Evolutionary conservation across 2,329 filamentous ascomycete species (phyloP), one percentile per base, ranked within the genome.

Genomic region (Ophiostoma fasciatum): DNA sequence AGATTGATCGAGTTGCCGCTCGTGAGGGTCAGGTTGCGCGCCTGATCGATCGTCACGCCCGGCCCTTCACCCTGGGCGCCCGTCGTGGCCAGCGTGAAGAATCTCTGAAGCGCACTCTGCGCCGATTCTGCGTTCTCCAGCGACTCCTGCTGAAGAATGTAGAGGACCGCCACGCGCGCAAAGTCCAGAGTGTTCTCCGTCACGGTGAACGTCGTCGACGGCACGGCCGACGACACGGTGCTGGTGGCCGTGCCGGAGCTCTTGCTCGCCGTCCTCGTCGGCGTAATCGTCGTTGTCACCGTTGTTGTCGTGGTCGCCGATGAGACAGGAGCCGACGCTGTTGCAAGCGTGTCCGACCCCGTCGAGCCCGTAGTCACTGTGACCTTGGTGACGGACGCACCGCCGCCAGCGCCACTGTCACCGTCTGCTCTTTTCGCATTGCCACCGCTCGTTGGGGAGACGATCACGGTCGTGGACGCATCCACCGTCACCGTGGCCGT

Each of bases 111-210:
- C 4, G 53, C 49, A 7, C 53, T 56, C 48, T 78, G 74, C 1
- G 72, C 71, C 6, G 53, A 52, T 31, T 67, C 61, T 0, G 74
- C 74, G 27, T 59, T 57, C 22, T 58, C 51, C 2, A 74, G 46
- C 5, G 52, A 58, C 38, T 68, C 55, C 45, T 73, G 55, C 47
- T 79, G 71, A 3, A 79, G 56, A 19, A 81, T 59, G 44, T 63
- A 78, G 13, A 81, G 59, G 3, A 80, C 67, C 0, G 64, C 66
- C 3, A 77, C 63, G 4, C 75, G 64, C 1, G 72, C 67, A 55
- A 81, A 81, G 47, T 80, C 75, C 1, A 77, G 55, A 0, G 65
- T 62, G 33, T 70, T 60, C 38, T 75, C 62, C 1, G 68, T 70
- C 11, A 72, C 57, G 0, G 49, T 50, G 33, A 76, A 76, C 1